Conservation (phyloP, 345 rosid genomes). For the Carallia pectinifolia region DNA sequence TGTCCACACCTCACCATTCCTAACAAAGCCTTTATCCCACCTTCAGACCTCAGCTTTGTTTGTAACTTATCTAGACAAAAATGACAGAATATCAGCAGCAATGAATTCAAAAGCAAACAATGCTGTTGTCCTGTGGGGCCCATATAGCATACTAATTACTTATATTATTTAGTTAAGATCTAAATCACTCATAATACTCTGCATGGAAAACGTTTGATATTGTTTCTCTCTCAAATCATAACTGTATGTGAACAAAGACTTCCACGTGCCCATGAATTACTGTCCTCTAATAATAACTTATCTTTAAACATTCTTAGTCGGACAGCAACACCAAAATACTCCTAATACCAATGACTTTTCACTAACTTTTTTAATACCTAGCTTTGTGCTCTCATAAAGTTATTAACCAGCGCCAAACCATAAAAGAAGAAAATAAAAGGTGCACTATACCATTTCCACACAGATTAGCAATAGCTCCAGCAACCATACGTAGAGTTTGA, state of each 20-base stretch:
- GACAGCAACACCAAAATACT: too few species aligned
- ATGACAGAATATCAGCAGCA: not conserved
- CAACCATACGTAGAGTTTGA: slow-evolving; percentile 37
- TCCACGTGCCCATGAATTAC: not conserved
- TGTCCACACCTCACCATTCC: slow-evolving; percentile 40
- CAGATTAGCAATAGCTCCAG: slow-evolving; percentile 39
- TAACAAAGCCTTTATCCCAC: slow-evolving; percentile 37
- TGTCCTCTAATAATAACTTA: too few species aligned
- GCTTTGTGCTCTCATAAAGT: not conserved
- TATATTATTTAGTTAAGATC: not conserved
- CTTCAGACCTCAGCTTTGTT: slow-evolving; percentile 32
- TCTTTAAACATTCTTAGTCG: too few species aligned
- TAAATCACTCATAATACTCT: not conserved
- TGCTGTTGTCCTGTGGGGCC: not conserved
- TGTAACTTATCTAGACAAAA: slow-evolving; percentile 27
- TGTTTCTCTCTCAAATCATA: not conserved
- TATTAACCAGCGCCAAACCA: not conserved
- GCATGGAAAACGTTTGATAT: too few species aligned
- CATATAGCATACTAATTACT: not conserved
- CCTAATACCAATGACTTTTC: not conserved
- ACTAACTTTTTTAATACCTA: not conserved
- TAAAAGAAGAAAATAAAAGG: not conserved
- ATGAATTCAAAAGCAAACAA: not conserved
- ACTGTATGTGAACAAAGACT: not conserved
- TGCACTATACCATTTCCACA: slow-evolving; percentile 33